Evolutionary conservation across 2,329 filamentous ascomycete genomes (phyloP).

Genomic region (Epichloe gansuensis): DNA sequence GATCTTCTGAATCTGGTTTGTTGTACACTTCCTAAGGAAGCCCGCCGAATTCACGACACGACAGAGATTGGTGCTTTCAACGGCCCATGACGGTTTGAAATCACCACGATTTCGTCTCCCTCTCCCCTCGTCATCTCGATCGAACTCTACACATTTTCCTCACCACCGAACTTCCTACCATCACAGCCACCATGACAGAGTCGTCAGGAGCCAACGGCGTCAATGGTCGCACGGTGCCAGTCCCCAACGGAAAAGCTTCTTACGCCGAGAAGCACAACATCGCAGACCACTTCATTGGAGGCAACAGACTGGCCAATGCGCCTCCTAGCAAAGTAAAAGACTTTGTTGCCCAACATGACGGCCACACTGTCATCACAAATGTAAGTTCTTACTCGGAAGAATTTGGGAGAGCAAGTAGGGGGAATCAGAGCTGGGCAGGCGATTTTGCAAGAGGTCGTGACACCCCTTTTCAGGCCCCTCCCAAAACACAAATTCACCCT

Average conservation of each 20-base stretch:
- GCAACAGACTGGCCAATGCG: constrained; percentile 75
- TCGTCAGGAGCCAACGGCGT: constrained; percentile 26
- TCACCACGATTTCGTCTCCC: neutral
- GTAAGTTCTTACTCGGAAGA: constrained; percentile 40
- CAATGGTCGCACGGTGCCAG: constrained; percentile 38
- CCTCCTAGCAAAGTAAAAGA: constrained; percentile 84
- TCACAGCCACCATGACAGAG: constrained; percentile 33
- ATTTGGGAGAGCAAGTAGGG: too few relatives aligned
- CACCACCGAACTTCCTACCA: neutral
- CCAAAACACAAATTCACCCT: too few relatives aligned
- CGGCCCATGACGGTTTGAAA: constrained; percentile 3
- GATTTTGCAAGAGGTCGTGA: neutral
- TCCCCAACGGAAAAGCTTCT: constrained; percentile 47
- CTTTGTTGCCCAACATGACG: constrained; percentile 79
- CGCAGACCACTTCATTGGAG: constrained; percentile 90
- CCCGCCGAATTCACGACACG: constrained; percentile 1
- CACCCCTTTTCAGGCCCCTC: too few relatives aligned
- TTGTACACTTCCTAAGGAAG: neutral
- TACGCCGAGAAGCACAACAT: constrained; percentile 75
- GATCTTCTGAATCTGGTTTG: neutral
- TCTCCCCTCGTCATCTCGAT: neutral
- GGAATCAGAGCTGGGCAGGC: neutral
- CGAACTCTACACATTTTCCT: neutral
- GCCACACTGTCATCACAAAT: constrained; percentile 96
- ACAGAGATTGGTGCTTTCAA: neutral